Evolutionary conservation across 345 rosid genomes (phyloP).

Genomic region (Citrus cavaleriei): DNA sequence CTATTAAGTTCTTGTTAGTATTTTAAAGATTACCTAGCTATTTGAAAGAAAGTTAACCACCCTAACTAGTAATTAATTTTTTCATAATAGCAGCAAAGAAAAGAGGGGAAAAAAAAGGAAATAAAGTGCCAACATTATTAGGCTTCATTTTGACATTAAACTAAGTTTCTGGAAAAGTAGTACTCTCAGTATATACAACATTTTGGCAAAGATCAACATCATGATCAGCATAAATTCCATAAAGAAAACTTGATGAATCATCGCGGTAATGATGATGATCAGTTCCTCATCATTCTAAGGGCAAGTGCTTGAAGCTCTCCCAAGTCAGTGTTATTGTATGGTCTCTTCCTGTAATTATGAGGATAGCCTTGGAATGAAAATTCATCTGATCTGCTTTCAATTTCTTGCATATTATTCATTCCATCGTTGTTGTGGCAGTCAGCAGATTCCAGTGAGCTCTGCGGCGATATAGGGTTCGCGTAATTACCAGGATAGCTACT

Average conservation of each 20-base stretch:
- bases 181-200: constrained; percentile 15
- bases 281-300: constrained; percentile 80
- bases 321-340: constrained; percentile 37
- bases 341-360: constrained; percentile 47
- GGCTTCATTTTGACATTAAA: constrained; percentile 13
- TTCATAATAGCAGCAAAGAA: neutral
- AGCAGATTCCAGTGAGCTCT: constrained; percentile 65
- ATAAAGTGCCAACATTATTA: constrained; percentile 6
- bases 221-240: neutral
- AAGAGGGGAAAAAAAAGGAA: neutral
- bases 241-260: neutral
- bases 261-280: neutral
- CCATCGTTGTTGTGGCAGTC: constrained; percentile 28
- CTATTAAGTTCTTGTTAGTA: no score
- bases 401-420: constrained; percentile 28
- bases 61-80: constrained; percentile 12
- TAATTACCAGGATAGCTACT: constrained; percentile 23
- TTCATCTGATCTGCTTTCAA: constrained; percentile 36
- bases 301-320: constrained; percentile 91
- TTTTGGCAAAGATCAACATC: constrained; percentile 7
- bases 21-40: constrained; percentile 17
- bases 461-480: constrained; percentile 62
- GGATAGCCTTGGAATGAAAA: constrained; percentile 28
- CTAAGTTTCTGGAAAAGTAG: constrained; percentile 7
- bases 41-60: constrained; percentile 13